Evolutionary conservation across 2,329 filamentous ascomycete genomes (phyloP).

Genomic region (Thielaviopsis musarum): DNA sequence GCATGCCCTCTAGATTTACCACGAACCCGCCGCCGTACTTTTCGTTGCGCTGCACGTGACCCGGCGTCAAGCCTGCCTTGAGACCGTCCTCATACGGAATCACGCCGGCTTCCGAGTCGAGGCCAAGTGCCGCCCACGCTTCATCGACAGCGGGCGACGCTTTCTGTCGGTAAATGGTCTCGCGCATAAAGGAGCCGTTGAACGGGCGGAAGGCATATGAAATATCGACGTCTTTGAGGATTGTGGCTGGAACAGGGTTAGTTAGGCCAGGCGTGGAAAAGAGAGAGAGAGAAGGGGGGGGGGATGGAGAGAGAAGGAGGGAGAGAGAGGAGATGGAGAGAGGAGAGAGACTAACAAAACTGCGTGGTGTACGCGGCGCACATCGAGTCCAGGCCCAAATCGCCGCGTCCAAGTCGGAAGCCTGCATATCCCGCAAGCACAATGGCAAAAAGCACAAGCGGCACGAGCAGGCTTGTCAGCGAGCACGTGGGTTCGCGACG

Average conservation of each 20-base stretch:
- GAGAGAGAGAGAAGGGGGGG: background rate
- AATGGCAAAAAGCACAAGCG: conserved; percentile 10
- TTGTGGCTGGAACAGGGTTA: conserved; percentile 16
- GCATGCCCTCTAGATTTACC: conserved; percentile 39
- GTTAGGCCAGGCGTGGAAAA: background rate
- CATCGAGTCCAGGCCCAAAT: conserved; percentile 13
- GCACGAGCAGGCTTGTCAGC: conserved; percentile 6
- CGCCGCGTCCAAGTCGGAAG: conserved; percentile 11
- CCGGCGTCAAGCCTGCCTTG: conserved; percentile 30
- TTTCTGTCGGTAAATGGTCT: conserved; percentile 33
- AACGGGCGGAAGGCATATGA: conserved; percentile 24
- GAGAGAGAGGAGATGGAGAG: background rate
- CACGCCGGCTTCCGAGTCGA: conserved; percentile 29
- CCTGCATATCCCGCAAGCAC: conserved; percentile 14
- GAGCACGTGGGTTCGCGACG: conserved; percentile 3
- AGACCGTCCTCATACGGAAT: conserved; percentile 32
- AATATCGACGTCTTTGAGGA: conserved; percentile 20
- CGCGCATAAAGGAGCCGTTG: conserved; percentile 38
- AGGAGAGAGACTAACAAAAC: conserved; percentile 20
- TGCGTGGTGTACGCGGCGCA: conserved; percentile 21
- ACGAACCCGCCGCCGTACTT: conserved; percentile 42
- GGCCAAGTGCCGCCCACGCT: conserved; percentile 31
- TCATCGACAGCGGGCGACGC: conserved; percentile 36
- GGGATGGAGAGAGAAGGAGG: background rate
- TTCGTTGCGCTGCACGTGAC: conserved; percentile 37